Evolutionary conservation across 164 flowering plant genomes (phyloP), one percentile per base, ranked within the genome.

Genomic region (Aristolochia californica): DNA sequence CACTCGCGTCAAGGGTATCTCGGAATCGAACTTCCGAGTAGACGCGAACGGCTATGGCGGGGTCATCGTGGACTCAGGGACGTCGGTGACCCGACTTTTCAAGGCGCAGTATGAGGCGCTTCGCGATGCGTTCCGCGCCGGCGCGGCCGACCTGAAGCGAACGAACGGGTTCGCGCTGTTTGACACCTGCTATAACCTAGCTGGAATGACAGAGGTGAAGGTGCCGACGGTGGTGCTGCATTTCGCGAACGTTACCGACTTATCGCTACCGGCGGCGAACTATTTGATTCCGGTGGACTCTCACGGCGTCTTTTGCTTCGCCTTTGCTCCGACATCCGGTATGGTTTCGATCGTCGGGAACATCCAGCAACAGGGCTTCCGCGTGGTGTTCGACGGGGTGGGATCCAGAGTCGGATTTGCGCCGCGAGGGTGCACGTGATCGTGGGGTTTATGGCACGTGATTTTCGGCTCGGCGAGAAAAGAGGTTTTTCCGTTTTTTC

Each of bases 151-250:
- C 7, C 61, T 93, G 72, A 85, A 79, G 62, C 69, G 65, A 20
- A 74, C 82, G 0, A 38, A 72, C 13, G 83, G 73, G 8, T 89
- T 79, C 58, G 87, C 95, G 0, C 68, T 90, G 56, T 93, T 93
- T 71, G 97, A 93, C 67, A 90, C 97, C 56, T 93, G 97, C 58
- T 93, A 74, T 60, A 90, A 90, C 65, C 57, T 93, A 48, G 71
- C 87, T 0, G 99, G 96, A 24, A 72, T 63, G 75, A 68, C 76
- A 59, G 84, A 70, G 68, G 97, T 90, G 68, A 84, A 80, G 74
- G 99, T 93, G 38, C 99, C 99, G 44, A 93, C 96, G 43, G 87
- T 89, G 70, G 93, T 82, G 63, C 61, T 93, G 75, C 95, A 93
- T 64, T 87, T 93, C 71, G 57, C 56, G 15, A 25, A 76, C 5